Base-by-base conservation (phyloP, 2,329 filamentous ascomycete species). In the Coniochaeta sp. region DNA sequence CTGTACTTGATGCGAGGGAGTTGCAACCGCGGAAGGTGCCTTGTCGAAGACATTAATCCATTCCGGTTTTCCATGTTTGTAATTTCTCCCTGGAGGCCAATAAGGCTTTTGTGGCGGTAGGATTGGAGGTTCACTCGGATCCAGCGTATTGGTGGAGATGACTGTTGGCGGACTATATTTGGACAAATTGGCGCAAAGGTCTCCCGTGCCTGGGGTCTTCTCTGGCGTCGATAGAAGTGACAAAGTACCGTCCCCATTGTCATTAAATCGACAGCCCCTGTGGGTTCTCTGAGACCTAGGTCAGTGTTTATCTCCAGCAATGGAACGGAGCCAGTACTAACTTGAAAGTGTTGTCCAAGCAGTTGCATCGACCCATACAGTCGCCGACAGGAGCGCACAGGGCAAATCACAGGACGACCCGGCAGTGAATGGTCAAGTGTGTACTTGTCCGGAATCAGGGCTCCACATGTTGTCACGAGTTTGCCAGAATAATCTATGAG, bases 231-330 rank as follows among this genome's bases (percentile, higher is more conserved):
- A 19, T 19, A 65, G 59, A 17, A 63, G 17, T 4, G 65, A 65
- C 8, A 65, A 60, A 2, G 65, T 66, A 3, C 64, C 65, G 32
- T 66, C 64, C n/a, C 55, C n/a, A 30, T 66, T 67, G 38, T 67
- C 65, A 34, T 67, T 67, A 4, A 66, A 32, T 4, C 22, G 32
- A 28, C 50, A 57, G 4, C 61, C 62, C 9, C 57, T 42, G 30
- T 66, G 65, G 14, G n/a, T 12, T 3, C 19, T 36, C 60, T 65
- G 19, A 16, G 5, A 47, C 16, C 9, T 3, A 26, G 2, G 22
- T 47, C 24, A 47, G 42, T 8, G 12, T 47, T 2, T 16, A 24
- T 14, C 26, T 17, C 19, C 10, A 19, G 17, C 2, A 40, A 9
- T 19, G n/a, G 22, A 4, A 44, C 17, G 22, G 19, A 5, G 19